Conservation (phyloP, 257 asterid species). For the Capsicum pubescens region DNA sequence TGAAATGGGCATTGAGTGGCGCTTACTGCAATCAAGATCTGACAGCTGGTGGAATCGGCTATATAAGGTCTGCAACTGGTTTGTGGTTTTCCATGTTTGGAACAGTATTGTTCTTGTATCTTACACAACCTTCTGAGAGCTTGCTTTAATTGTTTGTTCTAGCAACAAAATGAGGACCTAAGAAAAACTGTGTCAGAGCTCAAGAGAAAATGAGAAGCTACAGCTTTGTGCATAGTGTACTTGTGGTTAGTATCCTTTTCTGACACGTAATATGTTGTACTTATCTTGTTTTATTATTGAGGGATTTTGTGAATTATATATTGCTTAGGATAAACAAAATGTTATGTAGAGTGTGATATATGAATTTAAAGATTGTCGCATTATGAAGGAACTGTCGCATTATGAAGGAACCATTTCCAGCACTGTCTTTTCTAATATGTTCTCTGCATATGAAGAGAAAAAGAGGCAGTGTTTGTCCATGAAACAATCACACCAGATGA, state of each 20-base stretch:
- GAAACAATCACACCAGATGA: constrained; percentile 1
- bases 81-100: constrained; percentile 21
- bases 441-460: background rate
- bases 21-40: constrained; percentile 60
- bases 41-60: constrained; percentile 66
- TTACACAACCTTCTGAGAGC: constrained; percentile 23
- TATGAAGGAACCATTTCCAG: constrained; percentile 2
- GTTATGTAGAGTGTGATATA: constrained; percentile 3
- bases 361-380: constrained; percentile 16
- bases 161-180: constrained; percentile 53
- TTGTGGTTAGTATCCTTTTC: constrained; percentile 35
- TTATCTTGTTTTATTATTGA: constrained; percentile 13
- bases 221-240: constrained; percentile 26
- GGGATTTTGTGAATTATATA: constrained; percentile 6
- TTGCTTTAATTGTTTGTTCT: constrained; percentile 25
- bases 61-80: constrained; percentile 56
- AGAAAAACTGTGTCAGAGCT: constrained; percentile 36
- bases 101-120: background rate
- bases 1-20: constrained; percentile 87
- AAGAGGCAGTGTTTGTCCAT: background rate
- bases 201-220: constrained; percentile 45
- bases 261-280: background rate
- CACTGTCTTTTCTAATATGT: background rate
- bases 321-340: background rate
- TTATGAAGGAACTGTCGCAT: constrained; percentile 12